Base-by-base conservation (phyloP, 495 filamentous ascomycete genomes). In the Cudoniella acicularis region DNA sequence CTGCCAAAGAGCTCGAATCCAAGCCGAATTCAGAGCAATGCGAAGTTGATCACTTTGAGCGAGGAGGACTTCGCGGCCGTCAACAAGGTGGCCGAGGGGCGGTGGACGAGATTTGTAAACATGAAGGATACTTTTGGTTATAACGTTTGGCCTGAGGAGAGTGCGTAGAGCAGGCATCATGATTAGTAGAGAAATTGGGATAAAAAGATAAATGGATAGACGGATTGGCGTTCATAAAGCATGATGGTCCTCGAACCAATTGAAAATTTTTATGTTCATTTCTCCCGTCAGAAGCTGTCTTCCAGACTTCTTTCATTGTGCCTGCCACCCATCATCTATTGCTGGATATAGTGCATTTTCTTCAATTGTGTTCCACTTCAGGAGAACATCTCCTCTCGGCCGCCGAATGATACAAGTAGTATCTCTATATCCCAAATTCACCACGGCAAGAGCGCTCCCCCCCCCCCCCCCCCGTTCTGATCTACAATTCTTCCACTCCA, bases 31-130 rank as follows among this genome's bases (percentile, higher is more conserved):
- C 66, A 62, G 16, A 64, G 72, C 20, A 78, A 81, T 56, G 59
- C 73, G 0, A 51, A 71, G 50, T 47, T 70, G 40, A 61, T 69
- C 11, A 48, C 48, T 2, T 54, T 70, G 42, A 60, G 58, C 3
- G 57, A 67, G 17, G 70, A 56, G 22, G 66, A 69, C 17, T 66
- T 69, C 64, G 75, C 73, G 67, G 82, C 78, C 9, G 78, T 87
- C 43, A 83, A 87, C 65, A 70, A 71, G 56, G 83, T 87, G 16
- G 81, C 83, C 3, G 73, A 82, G 66, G 77, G 78, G 40, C 79
- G 86, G 52, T 80, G 86, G 65, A 78, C 75, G 56, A 80, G 88
- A 55, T 90, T 91, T 68, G 86, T 91, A 42, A 89, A 91, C 72
- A 90, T 90, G 87, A 90, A 88, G 75, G 85, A 91, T 49, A 62